Evolutionary conservation across 1,284 basidiomycete genomes (phyloP).

Genomic region (Psilocybe mexicana): DNA sequence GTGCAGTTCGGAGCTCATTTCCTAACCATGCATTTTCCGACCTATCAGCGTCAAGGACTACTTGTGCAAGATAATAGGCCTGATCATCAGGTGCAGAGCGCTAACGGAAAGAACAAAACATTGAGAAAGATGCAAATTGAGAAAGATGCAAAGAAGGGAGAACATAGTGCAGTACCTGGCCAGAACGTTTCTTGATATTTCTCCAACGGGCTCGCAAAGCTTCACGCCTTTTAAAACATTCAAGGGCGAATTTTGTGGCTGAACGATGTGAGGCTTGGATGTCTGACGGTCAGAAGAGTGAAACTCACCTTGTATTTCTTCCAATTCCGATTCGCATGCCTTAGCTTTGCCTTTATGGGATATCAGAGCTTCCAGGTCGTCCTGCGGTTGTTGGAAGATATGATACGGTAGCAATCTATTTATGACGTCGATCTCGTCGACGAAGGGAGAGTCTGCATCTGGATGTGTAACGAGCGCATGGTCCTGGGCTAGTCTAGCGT

Average conservation of each 20-base stretch:
- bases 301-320: conserved; percentile 57
- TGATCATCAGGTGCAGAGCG: conserved; percentile 59
- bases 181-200: conserved; percentile 50
- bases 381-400: conserved; percentile 69
- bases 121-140: conserved; percentile 7
- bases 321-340: conserved; percentile 43
- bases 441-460: conserved; percentile 68
- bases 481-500: conserved; percentile 57
- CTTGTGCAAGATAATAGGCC: conserved; percentile 60
- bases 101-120: conserved; percentile 40
- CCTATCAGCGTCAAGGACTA: conserved; percentile 64
- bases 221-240: conserved; percentile 59
- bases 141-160: neutral
- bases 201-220: conserved; percentile 59
- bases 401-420: conserved; percentile 74
- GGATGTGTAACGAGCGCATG: conserved; percentile 60
- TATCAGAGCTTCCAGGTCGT: conserved; percentile 48
- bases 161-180: conserved; percentile 46
- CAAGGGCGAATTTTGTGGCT: conserved; percentile 70
- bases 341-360: conserved; percentile 61
- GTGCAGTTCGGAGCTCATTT: conserved; percentile 59
- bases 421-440: conserved; percentile 58
- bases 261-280: neutral
- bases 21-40: conserved; percentile 55
- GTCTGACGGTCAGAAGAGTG: conserved; percentile 1